A percentile compares a stretch with the other conserved stretches of the same genome.
These are phyloP conservation scores for Fusarium solani-melongenae DNA, from an alignment of 2,329 filamentous ascomycete species.

Conservation along the genomic window DNA sequence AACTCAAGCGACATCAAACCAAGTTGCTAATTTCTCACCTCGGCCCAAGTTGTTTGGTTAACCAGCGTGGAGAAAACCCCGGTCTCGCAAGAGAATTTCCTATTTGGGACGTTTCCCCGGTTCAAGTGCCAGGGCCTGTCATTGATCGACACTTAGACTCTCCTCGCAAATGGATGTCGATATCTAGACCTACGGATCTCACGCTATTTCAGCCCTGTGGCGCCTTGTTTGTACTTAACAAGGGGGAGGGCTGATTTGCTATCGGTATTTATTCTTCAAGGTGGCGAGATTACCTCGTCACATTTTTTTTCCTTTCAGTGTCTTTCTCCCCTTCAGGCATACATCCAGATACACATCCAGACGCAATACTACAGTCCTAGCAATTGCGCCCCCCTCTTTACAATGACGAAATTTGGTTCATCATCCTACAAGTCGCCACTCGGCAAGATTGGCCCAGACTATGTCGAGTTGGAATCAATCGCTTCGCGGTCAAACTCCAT, in stretches of 20 bases:
- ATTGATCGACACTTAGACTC: not conserved
- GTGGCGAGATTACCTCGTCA: not conserved
- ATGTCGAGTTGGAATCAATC: not conserved
- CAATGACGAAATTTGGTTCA: not conserved
- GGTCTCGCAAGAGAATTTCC: constrained; percentile 9
- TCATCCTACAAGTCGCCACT: not conserved
- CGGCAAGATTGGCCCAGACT: not conserved
- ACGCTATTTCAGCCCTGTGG: not conserved
- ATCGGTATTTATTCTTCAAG: not conserved
- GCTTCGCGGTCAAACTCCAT: not conserved
- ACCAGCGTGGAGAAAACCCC: not conserved
- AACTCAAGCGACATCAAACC: not conserved
- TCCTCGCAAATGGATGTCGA: not conserved
- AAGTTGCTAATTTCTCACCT: not conserved
- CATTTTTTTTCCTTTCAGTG: not conserved
- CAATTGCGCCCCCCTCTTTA: not conserved
- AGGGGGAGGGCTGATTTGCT: not conserved
- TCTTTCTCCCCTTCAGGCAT: not conserved
- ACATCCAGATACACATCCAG: not conserved
- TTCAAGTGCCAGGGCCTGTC: too few relatives aligned
- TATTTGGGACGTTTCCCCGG: constrained; percentile 5
- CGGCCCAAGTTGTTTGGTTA: not conserved
- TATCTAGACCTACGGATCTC: not conserved
- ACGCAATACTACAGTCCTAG: not conserved
- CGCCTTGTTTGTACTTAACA: not conserved